Conservation (phyloP, 1,284 basidiomycete species). For the Peniophora sp. region DNA sequence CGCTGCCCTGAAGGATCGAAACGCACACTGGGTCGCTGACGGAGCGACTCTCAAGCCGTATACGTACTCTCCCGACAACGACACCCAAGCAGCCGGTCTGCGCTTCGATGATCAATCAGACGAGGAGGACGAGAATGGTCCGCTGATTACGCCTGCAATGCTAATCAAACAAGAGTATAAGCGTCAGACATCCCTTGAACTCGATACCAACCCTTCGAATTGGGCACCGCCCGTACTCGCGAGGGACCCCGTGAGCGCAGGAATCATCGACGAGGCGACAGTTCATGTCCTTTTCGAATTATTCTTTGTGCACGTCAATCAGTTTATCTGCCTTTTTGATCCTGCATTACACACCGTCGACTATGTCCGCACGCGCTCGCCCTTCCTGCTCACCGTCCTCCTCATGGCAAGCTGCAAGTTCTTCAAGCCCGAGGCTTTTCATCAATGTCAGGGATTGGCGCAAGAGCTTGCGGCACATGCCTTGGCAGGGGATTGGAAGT, state of each 20-base stretch:
- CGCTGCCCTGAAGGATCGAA: slow-evolving; percentile 25
- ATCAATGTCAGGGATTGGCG: slow-evolving; percentile 57
- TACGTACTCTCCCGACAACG: slow-evolving; percentile 23
- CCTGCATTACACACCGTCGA: slow-evolving; percentile 63
- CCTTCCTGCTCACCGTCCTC: slow-evolving; percentile 75
- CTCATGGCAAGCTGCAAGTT: slow-evolving; percentile 82
- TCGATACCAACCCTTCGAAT: slow-evolving; percentile 67
- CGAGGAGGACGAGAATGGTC: slow-evolving; percentile 56
- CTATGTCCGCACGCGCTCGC: slow-evolving; percentile 68
- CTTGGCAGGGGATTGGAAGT: slow-evolving; percentile 68
- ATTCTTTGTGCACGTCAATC: slow-evolving; percentile 73
- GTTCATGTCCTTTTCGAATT: slow-evolving; percentile 65
- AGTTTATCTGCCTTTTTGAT: slow-evolving; percentile 81
- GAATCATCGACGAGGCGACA: slow-evolving; percentile 58
- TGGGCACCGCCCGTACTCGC: slow-evolving; percentile 30
- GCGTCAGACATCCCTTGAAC: slow-evolving; percentile 70
- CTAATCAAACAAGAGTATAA: slow-evolving; percentile 63
- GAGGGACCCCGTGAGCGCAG: slow-evolving; percentile 61
- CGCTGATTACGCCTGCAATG: slow-evolving; percentile 60
- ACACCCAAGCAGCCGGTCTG: slow-evolving; percentile 25
- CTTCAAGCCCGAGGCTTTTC: slow-evolving; percentile 64
- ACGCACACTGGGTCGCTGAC: slow-evolving; percentile 25
- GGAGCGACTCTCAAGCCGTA: slow-evolving; percentile 28
- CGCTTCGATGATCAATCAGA: slow-evolving; percentile 24
- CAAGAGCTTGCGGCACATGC: slow-evolving; percentile 67